Conservation (phyloP, 805 yeast genomes). For the Hanseniaspora occidentalis region DNA sequence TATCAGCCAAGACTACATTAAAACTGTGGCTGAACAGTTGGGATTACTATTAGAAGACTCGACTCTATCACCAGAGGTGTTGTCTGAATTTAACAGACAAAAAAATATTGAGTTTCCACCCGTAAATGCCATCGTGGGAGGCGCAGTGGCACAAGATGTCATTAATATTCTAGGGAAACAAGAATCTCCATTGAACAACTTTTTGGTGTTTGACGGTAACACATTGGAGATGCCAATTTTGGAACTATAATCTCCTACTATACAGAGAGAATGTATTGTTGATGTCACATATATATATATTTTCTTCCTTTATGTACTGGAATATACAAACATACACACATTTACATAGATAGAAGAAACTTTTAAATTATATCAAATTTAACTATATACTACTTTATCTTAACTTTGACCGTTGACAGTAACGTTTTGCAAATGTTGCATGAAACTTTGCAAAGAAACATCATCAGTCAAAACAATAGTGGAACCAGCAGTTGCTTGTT, state of each 20-base stretch:
- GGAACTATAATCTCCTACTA: slow-evolving; percentile 14
- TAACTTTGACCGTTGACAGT: slow-evolving; percentile 47
- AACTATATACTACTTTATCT: slow-evolving; percentile 1
- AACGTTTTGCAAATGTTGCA: slow-evolving; percentile 85
- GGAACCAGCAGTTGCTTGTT: slow-evolving; percentile 33
- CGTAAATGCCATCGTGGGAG: slow-evolving; percentile 79
- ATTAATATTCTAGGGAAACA: slow-evolving; percentile 67
- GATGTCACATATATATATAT: slow-evolving; percentile 1
- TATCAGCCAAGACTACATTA: slow-evolving; percentile 17
- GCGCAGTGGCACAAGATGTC: slow-evolving; percentile 80
- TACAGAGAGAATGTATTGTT: not conserved
- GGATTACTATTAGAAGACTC: slow-evolving; percentile 31
- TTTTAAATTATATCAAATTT: slow-evolving; percentile 1
- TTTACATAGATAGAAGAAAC: slow-evolving; percentile 3
- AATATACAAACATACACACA: slow-evolving; percentile 2
- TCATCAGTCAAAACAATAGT: slow-evolving; percentile 94
- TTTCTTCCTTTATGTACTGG: not conserved
- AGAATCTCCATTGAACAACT: slow-evolving; percentile 73
- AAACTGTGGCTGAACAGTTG: slow-evolving; percentile 25
- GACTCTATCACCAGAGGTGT: slow-evolving; percentile 27
- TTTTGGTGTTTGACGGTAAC: slow-evolving; percentile 63
- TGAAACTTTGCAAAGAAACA: slow-evolving; percentile 86
- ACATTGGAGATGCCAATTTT: slow-evolving; percentile 70
- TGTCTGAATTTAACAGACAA: slow-evolving; percentile 34
- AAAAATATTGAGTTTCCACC: slow-evolving; percentile 61